Percentiles rank a stretch among this genome's conserved stretches.
Conservation (phyloP, 2,329 filamentous ascomycete species). For the Botrytis byssoidea region DNA sequence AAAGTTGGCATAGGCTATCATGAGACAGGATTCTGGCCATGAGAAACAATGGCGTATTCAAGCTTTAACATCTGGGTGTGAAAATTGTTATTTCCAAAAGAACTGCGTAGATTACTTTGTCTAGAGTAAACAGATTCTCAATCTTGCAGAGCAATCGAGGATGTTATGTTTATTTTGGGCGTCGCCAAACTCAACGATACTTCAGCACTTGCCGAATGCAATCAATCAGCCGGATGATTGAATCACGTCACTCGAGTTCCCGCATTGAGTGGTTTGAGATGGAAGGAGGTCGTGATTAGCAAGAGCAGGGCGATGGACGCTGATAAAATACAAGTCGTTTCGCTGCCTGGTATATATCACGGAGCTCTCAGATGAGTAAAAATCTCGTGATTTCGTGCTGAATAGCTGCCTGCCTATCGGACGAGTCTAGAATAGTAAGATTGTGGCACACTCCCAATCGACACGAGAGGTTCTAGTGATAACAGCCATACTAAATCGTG, state of each 20-base stretch:
- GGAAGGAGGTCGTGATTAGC: neutral
- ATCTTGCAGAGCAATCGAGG: no score
- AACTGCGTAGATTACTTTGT: neutral
- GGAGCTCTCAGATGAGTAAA: neutral
- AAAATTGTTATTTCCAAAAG: neutral
- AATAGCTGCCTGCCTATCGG: neutral
- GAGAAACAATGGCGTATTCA: neutral
- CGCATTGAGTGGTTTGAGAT: accelerated
- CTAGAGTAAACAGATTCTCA: no score
- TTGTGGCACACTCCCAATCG: neutral
- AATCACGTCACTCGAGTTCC: accelerated
- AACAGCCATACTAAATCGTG: neutral
- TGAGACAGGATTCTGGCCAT: neutral
- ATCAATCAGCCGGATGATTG: neutral
- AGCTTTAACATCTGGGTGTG: accelerated
- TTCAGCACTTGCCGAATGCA: neutral
- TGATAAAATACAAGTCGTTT: neutral
- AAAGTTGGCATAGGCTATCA: conserved; percentile 3
- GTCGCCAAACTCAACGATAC: neutral
- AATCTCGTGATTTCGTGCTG: neutral
- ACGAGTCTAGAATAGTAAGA: neutral
- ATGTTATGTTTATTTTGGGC: neutral
- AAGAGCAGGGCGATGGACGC: neutral
- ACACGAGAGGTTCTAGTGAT: neutral
- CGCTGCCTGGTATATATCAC: neutral